These are phyloP conservation scores for Bipolaris oryzae DNA, from an alignment of 2,329 filamentous ascomycete genomes.

Conservation along the genomic window DNA sequence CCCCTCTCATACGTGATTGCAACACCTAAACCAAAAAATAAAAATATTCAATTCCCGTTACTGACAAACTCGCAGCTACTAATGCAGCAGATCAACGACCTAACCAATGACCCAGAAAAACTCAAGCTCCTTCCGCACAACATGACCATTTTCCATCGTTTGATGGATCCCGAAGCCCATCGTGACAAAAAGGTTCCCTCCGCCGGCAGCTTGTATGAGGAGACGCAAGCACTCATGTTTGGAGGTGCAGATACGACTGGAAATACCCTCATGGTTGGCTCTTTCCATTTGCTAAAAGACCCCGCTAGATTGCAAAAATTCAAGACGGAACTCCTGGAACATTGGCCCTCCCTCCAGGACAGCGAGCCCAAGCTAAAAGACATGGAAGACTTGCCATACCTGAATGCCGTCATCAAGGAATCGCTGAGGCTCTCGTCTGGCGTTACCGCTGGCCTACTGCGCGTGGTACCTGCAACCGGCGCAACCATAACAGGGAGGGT, in stretches of 20 bases:
- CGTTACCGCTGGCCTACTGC: constrained; percentile 34
- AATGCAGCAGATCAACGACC: constrained; percentile 38
- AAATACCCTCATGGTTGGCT: constrained; percentile 51
- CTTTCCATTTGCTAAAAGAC: constrained; percentile 50
- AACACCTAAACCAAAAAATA: too few species aligned
- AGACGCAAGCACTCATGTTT: constrained; percentile 55
- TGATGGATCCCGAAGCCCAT: constrained; percentile 43
- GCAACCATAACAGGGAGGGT: constrained; percentile 26
- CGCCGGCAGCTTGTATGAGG: constrained; percentile 50
- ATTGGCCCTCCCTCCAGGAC: constrained; percentile 45
- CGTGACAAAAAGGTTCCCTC: constrained; percentile 42
- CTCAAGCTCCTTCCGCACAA: constrained; percentile 43
- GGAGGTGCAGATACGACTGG: constrained; percentile 55
- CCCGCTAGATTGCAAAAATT: constrained; percentile 43
- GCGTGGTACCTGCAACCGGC: constrained; percentile 31
- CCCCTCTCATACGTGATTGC: not conserved
- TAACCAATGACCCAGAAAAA: constrained; percentile 38
- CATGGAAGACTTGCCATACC: constrained; percentile 46
- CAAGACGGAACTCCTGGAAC: constrained; percentile 46
- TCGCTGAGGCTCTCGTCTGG: constrained; percentile 47
- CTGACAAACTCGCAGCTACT: constrained; percentile 30
- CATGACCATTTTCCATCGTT: constrained; percentile 48
- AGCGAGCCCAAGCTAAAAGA: constrained; percentile 39
- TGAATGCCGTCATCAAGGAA: constrained; percentile 51
- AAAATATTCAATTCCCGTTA: too few species aligned